Evolutionary conservation across 78 protist genomes (phyloP).

Genomic region (Dictyostelium purpureum): DNA sequence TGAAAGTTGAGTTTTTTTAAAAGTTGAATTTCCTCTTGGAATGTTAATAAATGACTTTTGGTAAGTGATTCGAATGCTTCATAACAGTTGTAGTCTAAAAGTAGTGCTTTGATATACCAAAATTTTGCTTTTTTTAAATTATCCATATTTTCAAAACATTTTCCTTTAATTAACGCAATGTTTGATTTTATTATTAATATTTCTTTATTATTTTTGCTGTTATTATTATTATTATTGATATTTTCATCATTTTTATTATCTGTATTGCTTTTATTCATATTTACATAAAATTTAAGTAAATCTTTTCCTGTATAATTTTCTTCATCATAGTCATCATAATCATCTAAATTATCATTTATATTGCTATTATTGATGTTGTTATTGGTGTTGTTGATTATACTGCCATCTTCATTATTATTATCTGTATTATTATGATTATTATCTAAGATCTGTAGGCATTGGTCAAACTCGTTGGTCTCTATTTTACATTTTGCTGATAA

Average conservation of each 20-base stretch:
- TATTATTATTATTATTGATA: constrained; percentile 3
- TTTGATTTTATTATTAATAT: constrained; percentile 16
- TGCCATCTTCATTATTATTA: not conserved
- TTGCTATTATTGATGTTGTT: not conserved
- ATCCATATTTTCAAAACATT: constrained; percentile 51
- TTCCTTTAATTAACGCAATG: constrained; percentile 33
- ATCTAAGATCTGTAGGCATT: constrained; percentile 13
- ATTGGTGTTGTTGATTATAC: not conserved
- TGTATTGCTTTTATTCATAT: not conserved
- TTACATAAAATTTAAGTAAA: not conserved
- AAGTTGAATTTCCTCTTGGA: constrained; percentile 31
- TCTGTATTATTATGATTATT: not conserved
- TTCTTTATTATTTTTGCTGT: not conserved
- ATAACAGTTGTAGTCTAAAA: constrained; percentile 40
- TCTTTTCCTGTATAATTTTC: not conserved
- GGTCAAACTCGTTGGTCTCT: constrained; percentile 1
- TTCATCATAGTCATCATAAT: not conserved
- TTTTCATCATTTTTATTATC: not conserved
- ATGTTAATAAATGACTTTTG: constrained; percentile 40
- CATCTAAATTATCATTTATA: not conserved
- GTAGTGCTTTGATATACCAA: constrained; percentile 62
- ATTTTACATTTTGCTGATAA: constrained; percentile 48
- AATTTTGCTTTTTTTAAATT: constrained; percentile 60
- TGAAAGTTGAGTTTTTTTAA: constrained; percentile 22
- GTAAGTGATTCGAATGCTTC: constrained; percentile 64